These are phyloP conservation scores for Wickerhamiella alocasiicola DNA, from an alignment of 805 yeast genomes.

Conservation along the genomic window DNA sequence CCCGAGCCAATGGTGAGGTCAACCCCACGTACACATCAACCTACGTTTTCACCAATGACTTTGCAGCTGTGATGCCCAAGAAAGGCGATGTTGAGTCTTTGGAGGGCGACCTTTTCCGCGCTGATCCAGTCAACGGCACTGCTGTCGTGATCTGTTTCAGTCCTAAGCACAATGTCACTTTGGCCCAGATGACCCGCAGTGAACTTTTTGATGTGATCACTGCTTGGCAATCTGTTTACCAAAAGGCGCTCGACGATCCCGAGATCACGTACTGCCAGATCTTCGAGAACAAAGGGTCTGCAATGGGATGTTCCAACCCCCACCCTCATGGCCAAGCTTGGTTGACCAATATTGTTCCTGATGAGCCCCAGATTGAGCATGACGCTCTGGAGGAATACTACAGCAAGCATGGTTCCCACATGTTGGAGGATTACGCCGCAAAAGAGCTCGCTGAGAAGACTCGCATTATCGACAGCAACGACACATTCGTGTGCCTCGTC, in stretches of 20 bases:
- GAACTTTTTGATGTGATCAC: constrained; percentile 40
- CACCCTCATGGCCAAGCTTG: constrained; percentile 80
- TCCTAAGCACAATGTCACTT: constrained; percentile 54
- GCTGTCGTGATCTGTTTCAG: constrained; percentile 62
- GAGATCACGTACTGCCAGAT: constrained; percentile 49
- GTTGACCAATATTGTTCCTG: constrained; percentile 54
- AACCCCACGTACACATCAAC: constrained; percentile 50
- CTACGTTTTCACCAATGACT: constrained; percentile 54
- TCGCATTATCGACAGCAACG: constrained; percentile 48
- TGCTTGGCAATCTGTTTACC: constrained; percentile 48
- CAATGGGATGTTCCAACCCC: constrained; percentile 74
- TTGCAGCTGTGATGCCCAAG: constrained; percentile 46
- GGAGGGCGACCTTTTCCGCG: constrained; percentile 36
- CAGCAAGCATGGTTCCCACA: constrained; percentile 33
- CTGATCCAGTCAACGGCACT: constrained; percentile 50
- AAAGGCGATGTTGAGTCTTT: constrained; percentile 14
- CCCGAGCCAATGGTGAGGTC: constrained; percentile 45
- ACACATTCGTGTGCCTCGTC: constrained; percentile 51
- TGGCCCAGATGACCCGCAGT: constrained; percentile 43
- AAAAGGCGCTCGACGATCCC: constrained; percentile 29
- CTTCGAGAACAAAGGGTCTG: constrained; percentile 65
- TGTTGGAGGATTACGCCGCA: constrained; percentile 51
- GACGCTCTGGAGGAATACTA: constrained; percentile 38
- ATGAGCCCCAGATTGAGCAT: constrained; percentile 51
- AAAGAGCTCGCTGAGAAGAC: constrained; percentile 33